These are phyloP conservation scores for Aegle marmelos DNA, from an alignment of 345 rosid species.

Conservation along the genomic window DNA sequence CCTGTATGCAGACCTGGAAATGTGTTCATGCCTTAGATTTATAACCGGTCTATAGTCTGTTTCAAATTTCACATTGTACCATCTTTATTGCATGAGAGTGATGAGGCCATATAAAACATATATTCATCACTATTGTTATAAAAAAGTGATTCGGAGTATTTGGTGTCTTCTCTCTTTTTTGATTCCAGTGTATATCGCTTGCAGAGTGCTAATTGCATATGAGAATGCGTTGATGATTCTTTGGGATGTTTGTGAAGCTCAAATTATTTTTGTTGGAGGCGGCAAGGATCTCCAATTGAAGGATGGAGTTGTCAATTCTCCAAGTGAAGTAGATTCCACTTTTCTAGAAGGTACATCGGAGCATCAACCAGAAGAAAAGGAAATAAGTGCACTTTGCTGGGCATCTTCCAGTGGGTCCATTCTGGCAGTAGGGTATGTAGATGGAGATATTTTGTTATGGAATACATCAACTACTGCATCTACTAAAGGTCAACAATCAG, in stretches of 20 bases:
- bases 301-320: constrained; percentile 33
- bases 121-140: not conserved
- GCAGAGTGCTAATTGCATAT: constrained; percentile 69
- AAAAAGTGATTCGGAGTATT: not conserved
- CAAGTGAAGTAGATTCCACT: constrained; percentile 16
- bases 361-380: constrained; percentile 41
- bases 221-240: constrained; percentile 58
- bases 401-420: constrained; percentile 62
- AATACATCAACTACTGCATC: constrained; percentile 36
- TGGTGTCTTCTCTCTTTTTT: not conserved
- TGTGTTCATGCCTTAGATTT: not conserved
- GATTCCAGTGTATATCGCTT: constrained; percentile 14
- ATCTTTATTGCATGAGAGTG: not conserved
- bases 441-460: constrained; percentile 78
- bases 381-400: constrained; percentile 77
- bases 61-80: not conserved
- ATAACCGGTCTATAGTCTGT: not conserved
- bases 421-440: constrained; percentile 67
- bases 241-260: constrained; percentile 60
- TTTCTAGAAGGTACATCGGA: constrained; percentile 26
- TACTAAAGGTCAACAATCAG: constrained; percentile 30
- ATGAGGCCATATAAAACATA: not conserved
- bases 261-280: constrained; percentile 53
- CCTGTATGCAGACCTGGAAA: not conserved
- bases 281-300: constrained; percentile 57